Conservation (phyloP, 78 protist genomes). For the Dictyostelium intermedium region DNA sequence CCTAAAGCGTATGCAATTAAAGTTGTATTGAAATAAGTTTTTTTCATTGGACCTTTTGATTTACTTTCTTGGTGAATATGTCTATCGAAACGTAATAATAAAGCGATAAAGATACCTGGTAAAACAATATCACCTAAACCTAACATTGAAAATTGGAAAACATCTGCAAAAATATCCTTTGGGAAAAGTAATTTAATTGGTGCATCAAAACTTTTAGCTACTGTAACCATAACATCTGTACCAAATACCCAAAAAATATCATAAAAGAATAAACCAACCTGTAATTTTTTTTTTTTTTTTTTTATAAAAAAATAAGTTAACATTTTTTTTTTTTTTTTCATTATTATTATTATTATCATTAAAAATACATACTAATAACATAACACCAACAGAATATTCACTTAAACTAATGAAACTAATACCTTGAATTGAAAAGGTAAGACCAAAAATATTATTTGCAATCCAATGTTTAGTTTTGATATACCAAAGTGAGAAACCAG, state of each 20-base stretch:
- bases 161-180: constrained; percentile 64
- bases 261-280: constrained; percentile 93
- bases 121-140: constrained; percentile 98
- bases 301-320: neutral
- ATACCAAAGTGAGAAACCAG: constrained; percentile 46
- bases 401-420: constrained; percentile 37
- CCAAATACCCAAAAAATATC: constrained; percentile 98
- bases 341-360: neutral
- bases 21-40: constrained; percentile 77
- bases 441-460: constrained; percentile 92
- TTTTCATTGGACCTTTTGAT: neutral
- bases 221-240: constrained; percentile 96
- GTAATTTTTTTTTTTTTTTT: too few relatives aligned
- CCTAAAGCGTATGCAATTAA: constrained; percentile 86
- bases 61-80: neutral
- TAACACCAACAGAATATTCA: constrained; percentile 67
- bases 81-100: constrained; percentile 88
- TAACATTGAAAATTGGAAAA: constrained; percentile 89
- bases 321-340: neutral
- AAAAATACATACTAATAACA: constrained; percentile 77
- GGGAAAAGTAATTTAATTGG: constrained; percentile 96
- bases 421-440: constrained; percentile 82
- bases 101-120: constrained; percentile 94
- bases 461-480: constrained; percentile 88
- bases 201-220: constrained; percentile 94